These are phyloP conservation scores for Diversispora epigaea DNA, from an alignment of 192 early-diverging fungal genomes.

Conservation along the genomic window DNA sequence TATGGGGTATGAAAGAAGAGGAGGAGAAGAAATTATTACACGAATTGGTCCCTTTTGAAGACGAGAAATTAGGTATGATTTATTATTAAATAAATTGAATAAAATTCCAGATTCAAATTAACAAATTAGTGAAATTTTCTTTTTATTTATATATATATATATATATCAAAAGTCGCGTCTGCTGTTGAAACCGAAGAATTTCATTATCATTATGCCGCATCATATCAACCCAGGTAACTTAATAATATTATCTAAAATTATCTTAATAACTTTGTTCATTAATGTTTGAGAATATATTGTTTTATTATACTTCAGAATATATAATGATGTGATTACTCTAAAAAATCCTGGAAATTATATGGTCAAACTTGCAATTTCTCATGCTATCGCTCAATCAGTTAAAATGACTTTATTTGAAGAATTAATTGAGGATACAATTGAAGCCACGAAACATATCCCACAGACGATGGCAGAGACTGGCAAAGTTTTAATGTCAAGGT, in stretches of 20 bases:
- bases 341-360: slow-evolving; percentile 76
- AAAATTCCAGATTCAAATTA: no score
- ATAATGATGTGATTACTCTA: slow-evolving; percentile 87
- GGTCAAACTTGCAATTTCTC: slow-evolving; percentile 92
- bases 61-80: slow-evolving; percentile 62
- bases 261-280: not conserved
- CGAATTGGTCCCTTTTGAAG: slow-evolving; percentile 71
- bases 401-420: slow-evolving; percentile 93
- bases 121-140: not conserved
- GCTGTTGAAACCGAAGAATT: slow-evolving; percentile 83
- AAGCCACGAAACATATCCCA: slow-evolving; percentile 84
- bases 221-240: slow-evolving; percentile 56
- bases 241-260: not conserved
- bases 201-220: slow-evolving; percentile 72
- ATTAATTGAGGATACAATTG: slow-evolving; percentile 90
- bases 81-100: slow-evolving; percentile 37
- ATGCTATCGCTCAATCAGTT: slow-evolving; percentile 92
- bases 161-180: slow-evolving; percentile 48
- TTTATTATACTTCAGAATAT: slow-evolving; percentile 61
- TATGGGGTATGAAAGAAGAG: slow-evolving; percentile 89
- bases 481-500: slow-evolving; percentile 84
- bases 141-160: not conserved
- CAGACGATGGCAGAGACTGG: slow-evolving; percentile 92
- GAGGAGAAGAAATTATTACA: slow-evolving; percentile 78
- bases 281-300: not conserved